These are phyloP conservation scores for Fusarium sp. DNA, from an alignment of 2,329 filamentous ascomycete genomes.

Conservation along the genomic window DNA sequence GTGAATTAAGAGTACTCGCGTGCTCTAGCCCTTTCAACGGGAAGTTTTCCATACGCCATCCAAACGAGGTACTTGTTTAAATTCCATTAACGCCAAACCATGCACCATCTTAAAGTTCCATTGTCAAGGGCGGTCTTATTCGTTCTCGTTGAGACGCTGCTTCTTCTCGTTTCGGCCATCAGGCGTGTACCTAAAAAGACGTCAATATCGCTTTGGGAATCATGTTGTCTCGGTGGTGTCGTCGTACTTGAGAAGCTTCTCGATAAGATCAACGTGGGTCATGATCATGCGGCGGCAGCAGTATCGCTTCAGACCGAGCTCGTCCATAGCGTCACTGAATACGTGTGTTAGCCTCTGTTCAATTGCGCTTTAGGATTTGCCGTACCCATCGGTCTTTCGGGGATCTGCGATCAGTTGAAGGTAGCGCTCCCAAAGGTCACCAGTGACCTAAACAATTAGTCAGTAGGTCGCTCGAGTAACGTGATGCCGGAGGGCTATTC, in stretches of 20 bases:
- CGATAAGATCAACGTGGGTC: slow-evolving; percentile 98
- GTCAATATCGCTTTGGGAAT: slow-evolving; percentile 18
- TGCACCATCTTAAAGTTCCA: slow-evolving; percentile 40
- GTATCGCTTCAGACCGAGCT: slow-evolving; percentile 92
- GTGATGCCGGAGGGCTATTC: slow-evolving; percentile 42
- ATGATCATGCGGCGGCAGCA: slow-evolving; percentile 99
- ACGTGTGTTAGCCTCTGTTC: slow-evolving; percentile 40
- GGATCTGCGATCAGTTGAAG: slow-evolving; percentile 84
- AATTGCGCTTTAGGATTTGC: background rate
- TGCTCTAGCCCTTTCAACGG: slow-evolving; percentile 35
- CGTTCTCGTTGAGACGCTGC: slow-evolving; percentile 53
- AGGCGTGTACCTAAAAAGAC: slow-evolving; percentile 65
- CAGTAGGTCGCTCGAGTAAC: slow-evolving; percentile 21
- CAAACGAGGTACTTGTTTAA: slow-evolving; percentile 40
- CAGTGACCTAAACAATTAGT: slow-evolving; percentile 78
- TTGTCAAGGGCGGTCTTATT: slow-evolving; percentile 35
- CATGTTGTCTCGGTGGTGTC: background rate
- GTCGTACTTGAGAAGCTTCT: slow-evolving; percentile 92
- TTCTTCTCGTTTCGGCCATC: slow-evolving; percentile 74
- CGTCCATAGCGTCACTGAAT: slow-evolving; percentile 91
- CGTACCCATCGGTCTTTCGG: slow-evolving; percentile 79
- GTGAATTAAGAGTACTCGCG: slow-evolving; percentile 25
- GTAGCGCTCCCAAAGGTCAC: slow-evolving; percentile 97
- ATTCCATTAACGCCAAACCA: slow-evolving; percentile 50
- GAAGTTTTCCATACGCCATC: slow-evolving; percentile 46